phyloP scores from a whole-genome alignment of 2,329 filamentous ascomycete genomes.

The Cladosporium sp. region DNA sequence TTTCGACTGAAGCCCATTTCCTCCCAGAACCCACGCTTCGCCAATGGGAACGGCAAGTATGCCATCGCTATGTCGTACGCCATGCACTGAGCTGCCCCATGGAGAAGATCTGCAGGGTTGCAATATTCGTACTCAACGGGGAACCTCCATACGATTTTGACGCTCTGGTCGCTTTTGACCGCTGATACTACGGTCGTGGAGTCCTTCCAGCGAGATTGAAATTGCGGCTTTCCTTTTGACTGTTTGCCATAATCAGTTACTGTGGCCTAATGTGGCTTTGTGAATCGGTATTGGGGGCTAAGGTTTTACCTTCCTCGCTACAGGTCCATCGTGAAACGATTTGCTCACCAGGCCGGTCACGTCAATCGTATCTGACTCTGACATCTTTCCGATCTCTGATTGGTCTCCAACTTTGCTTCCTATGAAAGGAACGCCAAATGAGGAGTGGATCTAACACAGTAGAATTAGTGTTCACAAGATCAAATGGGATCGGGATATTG shows the following conservation, averaged over 20 bases:
- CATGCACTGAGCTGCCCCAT: constrained; percentile 22
- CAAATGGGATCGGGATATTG: too few species aligned
- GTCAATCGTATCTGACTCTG: neutral
- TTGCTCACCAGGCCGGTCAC: neutral
- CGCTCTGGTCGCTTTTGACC: neutral
- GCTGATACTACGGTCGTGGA: neutral
- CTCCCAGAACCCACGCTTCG: constrained; percentile 18
- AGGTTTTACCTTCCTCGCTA: neutral
- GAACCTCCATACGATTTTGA: constrained; percentile 14
- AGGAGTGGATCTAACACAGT: too few species aligned
- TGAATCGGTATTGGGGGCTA: neutral
- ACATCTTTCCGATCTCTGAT: too few species aligned
- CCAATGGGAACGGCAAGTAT: constrained; percentile 12
- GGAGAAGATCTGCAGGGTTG: constrained; percentile 20
- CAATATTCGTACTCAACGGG: constrained; percentile 20
- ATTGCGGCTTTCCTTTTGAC: neutral
- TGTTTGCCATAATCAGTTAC: too few species aligned
- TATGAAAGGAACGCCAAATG: too few species aligned
- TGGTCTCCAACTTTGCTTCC: too few species aligned
- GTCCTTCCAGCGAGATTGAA: neutral
- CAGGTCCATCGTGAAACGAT: neutral
- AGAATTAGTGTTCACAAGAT: too few species aligned
- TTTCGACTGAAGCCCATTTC: constrained; percentile 20
- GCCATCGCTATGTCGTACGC: constrained; percentile 21
- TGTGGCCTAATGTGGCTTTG: neutral